Evolutionary conservation across 176 grass and related monocot species (phyloP), one percentile per base, ranked within the genome.

Genomic region (Aegilops longissima): DNA sequence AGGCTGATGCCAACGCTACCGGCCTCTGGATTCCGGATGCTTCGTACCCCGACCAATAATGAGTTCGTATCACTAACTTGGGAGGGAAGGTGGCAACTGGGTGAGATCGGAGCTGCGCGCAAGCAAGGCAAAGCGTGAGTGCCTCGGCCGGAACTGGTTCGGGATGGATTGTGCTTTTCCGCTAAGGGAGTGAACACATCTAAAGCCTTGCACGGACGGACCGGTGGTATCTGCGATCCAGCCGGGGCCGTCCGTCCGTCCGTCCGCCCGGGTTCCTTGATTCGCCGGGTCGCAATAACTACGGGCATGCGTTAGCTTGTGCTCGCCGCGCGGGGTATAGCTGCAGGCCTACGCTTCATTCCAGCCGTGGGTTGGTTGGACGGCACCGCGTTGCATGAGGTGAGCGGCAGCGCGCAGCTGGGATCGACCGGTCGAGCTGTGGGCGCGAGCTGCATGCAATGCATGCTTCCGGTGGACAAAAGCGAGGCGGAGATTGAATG

Each of bases 401-500:
- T 38, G 36, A 38, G 36, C 4, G 3, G 34, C 30, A 35, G 34
- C 35, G 35, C 35, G 35, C 39, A 40, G 39, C 65, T 72, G 65
- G 80, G 77, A 12, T 12, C 62, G 20, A 47, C 1, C 23, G 20
- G 6, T n/a, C 0, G 5, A 40, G 17, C n/a, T 44, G 66, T 74
- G 76, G 5, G 3, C 18, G 21, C 18, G 30, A 24, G 35, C 40
- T 23, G 73, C 16, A 33, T 49, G 75, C 74, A 12, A 12, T 45
- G 10, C 42, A 12, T 45, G 42, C 40, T 83, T 83, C 73, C 20
- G 54, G 27, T 49, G 83, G 77, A 76, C 54, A 61, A 61, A 81
- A 89, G 49, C 34, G 61, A 21, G 63, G 18, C 11, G 34, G 35
- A 6, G 69, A 86, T 47, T 78, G 30, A 86, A 79, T 90, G 24